A percentile compares a stretch with the other conserved stretches of the same genome.
These are phyloP conservation scores for Knoxdaviesia capensis DNA, from an alignment of 2,329 filamentous ascomycete genomes.

Conservation along the genomic window DNA sequence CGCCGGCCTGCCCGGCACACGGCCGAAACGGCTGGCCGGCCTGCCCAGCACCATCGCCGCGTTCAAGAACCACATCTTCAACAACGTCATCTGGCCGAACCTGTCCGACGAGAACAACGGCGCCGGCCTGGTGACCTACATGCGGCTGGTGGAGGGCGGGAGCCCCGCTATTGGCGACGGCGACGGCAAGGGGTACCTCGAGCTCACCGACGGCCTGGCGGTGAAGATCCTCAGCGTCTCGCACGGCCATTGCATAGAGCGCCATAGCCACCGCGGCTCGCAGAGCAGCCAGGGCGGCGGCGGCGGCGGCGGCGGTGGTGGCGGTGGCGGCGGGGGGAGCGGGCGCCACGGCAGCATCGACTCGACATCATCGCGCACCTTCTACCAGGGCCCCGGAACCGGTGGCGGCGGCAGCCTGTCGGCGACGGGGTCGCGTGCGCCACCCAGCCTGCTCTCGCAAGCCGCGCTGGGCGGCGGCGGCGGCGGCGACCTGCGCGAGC, in stretches of 20 bases:
- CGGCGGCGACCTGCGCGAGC: conserved; percentile 19
- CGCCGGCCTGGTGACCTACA: conserved; percentile 78
- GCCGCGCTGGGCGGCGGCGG: conserved; percentile 5
- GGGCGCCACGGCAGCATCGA: conserved; percentile 2
- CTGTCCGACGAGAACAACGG: conserved; percentile 90
- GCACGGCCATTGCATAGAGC: conserved; percentile 74
- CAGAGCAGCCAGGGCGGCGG: conserved; percentile 27
- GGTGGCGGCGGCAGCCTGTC: too few species aligned
- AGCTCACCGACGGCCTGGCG: conserved; percentile 74
- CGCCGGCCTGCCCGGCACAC: conserved; percentile 58
- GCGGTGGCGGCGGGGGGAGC: conserved; percentile 8
- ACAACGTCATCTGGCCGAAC: conserved; percentile 96
- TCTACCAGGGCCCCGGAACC: too few species aligned
- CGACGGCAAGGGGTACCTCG: conserved; percentile 63
- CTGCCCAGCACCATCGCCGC: conserved; percentile 78
- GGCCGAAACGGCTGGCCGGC: conserved; percentile 71
- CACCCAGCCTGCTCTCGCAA: conserved; percentile 4
- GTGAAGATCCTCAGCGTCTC: conserved; percentile 75
- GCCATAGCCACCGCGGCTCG: conserved; percentile 41
- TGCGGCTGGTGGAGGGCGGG: conserved; percentile 72
- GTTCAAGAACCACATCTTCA: conserved; percentile 89
- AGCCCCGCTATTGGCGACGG: conserved; percentile 69
- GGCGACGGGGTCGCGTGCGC: not conserved
- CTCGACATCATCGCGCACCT: conserved; percentile 2
- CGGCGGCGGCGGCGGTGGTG: conserved; percentile 27